phyloP scores from a whole-genome alignment of 371 early-diverging fungal genomes.

The Apophysomyces elegans region DNA sequence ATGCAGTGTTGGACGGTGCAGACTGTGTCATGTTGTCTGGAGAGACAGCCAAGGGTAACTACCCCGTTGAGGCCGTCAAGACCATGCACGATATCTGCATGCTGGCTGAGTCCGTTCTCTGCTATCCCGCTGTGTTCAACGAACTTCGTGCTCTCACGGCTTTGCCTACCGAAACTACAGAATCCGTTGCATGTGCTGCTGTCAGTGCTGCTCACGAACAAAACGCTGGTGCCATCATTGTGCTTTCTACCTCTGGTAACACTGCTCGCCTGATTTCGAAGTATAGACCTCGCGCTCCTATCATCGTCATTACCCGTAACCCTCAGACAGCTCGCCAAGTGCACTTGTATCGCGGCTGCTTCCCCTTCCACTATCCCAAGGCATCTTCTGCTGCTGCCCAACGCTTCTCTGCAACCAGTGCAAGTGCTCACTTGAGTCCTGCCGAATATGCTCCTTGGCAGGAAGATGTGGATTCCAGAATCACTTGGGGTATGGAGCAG shows the following conservation, averaged over 20 bases:
- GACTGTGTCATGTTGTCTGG: conserved; percentile 99
- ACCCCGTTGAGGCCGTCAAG: conserved; percentile 76
- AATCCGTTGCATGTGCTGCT: conserved; percentile 94
- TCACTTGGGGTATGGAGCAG: conserved; percentile 80
- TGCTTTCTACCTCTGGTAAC: conserved; percentile 78
- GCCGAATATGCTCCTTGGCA: conserved; percentile 74
- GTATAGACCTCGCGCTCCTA: conserved; percentile 93
- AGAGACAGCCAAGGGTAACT: conserved; percentile 95
- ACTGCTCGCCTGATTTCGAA: conserved; percentile 94
- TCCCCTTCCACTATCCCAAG: conserved; percentile 84
- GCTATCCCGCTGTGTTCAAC: conserved; percentile 81
- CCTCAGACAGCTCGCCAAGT: conserved; percentile 87
- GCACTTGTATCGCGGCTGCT: conserved; percentile 89
- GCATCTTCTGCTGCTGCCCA: conserved; percentile 46
- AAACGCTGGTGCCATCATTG: conserved; percentile 86
- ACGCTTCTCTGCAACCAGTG: conserved; percentile 20
- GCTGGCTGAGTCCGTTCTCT: conserved; percentile 78
- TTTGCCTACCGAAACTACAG: conserved; percentile 82
- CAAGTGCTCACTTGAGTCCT: conserved; percentile 43
- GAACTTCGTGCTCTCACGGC: conserved; percentile 78
- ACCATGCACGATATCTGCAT: conserved; percentile 82
- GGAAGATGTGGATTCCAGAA: conserved; percentile 82
- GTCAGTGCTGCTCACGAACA: conserved; percentile 90
- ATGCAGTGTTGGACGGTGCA: conserved; percentile 96
- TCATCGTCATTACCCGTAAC: conserved; percentile 89